Base-by-base conservation (phyloP, 192 early-diverging fungal genomes). In the Umbelopsis ramanniana region DNA sequence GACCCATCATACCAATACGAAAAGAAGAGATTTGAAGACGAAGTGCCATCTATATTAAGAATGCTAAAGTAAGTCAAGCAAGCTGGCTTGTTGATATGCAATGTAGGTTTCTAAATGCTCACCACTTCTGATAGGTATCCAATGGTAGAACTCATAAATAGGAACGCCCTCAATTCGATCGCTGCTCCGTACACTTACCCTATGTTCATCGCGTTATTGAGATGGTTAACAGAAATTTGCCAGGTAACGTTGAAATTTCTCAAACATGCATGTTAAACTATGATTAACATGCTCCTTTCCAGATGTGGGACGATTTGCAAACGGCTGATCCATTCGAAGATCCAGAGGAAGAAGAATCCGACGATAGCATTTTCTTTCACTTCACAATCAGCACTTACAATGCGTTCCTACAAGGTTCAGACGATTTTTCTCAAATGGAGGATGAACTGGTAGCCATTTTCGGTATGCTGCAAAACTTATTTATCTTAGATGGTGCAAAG, bases 191-290 rank as follows among this genome's bases (percentile, higher is more conserved):
- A 93, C 71, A 83, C 90, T 5, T 91, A 88, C 84, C 92, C 92
- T 6, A 81, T 81, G 9, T 78, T 91, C 40, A 79, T 92, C 29
- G 92, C 88, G 6, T 79, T 89, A 67, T 76, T 93, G 12, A 76
- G 79, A 2, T 93, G 92, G 92, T 87, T 93, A 82, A 82, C 90
- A 10, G 89, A 91, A n/a, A 72, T 90, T 23, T 84, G 89, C 48
- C n/a, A 74, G 77, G 88, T 87, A 81, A 17, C 2, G 1, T 63
- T 29, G 33, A 29, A n/a, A 8, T 35, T 37, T 38, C 5, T 15
- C 1, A 5, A 5, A 37, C 15, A 17, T 35, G 15, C n/a, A 37
- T 63, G 17, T 19, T 11, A 6, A 3, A 19, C 1, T 2, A 63
- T 15, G 14, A 0, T 3, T 63, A 63, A 37, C 33, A 37, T 35